These are phyloP conservation scores for Leccinum uliginosum DNA, from an alignment of 768 basidiomycete genomes.

Conservation along the genomic window DNA sequence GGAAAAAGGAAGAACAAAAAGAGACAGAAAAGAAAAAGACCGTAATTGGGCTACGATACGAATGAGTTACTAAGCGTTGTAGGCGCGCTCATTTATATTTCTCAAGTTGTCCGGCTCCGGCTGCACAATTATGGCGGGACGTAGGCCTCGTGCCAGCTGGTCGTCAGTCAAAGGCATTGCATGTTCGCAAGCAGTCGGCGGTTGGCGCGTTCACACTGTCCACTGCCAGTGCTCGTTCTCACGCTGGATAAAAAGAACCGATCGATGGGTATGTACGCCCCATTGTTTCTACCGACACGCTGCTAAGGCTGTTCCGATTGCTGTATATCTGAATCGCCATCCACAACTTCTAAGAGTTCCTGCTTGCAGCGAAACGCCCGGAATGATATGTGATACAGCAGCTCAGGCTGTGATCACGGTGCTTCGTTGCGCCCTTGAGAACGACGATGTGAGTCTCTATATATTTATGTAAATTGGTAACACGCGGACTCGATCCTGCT, in stretches of 20 bases:
- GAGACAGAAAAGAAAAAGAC: accelerated
- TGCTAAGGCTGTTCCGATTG: not conserved
- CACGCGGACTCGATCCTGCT: not conserved
- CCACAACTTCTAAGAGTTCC: not conserved
- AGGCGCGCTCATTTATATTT: slow-evolving; percentile 2
- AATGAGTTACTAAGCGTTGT: not conserved
- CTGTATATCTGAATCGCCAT: not conserved
- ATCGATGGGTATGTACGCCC: not conserved
- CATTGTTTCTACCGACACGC: not conserved
- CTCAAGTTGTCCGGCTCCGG: slow-evolving; percentile 16
- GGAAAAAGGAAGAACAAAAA: not conserved
- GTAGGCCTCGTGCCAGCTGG: not conserved
- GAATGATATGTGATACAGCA: not conserved
- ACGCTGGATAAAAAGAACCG: not conserved
- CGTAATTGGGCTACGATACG: not conserved
- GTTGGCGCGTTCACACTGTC: not conserved
- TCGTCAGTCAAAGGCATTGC: not conserved
- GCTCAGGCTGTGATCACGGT: not conserved
- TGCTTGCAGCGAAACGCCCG: not conserved
- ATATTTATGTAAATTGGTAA: no score
- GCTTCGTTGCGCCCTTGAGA: not conserved
- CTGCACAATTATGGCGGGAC: not conserved
- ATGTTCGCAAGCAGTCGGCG: not conserved
- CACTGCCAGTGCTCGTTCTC: slow-evolving; percentile 1
- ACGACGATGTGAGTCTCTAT: not conserved